These are phyloP conservation scores for Aegilops longissima DNA, from an alignment of 176 grass and related monocot species.

Conservation along the genomic window DNA sequence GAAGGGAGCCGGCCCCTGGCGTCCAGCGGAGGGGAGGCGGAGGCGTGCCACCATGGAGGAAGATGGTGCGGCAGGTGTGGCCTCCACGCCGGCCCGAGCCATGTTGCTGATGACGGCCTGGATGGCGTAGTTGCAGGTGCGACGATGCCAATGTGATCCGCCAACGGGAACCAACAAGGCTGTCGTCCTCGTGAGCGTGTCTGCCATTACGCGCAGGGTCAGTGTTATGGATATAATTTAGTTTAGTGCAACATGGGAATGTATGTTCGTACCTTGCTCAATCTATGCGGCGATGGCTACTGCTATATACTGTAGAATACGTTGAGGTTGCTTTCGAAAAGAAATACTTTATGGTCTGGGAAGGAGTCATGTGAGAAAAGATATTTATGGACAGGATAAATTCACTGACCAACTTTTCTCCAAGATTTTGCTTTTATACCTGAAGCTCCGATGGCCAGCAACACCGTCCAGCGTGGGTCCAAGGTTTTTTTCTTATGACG, in stretches of 20 bases:
- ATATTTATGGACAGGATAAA: background rate
- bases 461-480: background rate
- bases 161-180: constrained; percentile 37
- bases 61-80: constrained; percentile 24
- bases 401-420: background rate
- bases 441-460: background rate
- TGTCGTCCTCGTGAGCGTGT: constrained; percentile 32
- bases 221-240: background rate
- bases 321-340: background rate
- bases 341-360: background rate
- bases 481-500: background rate
- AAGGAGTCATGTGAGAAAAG: background rate
- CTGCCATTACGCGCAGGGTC: constrained; percentile 17
- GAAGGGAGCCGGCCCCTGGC: background rate
- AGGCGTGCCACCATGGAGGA: constrained; percentile 6
- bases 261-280: constrained; percentile 8
- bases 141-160: constrained; percentile 27
- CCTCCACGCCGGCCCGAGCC: constrained; percentile 18
- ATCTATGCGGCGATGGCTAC: constrained; percentile 1
- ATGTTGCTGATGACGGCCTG: background rate
- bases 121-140: constrained; percentile 20
- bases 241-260: constrained; percentile 24
- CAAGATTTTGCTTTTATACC: too few relatives aligned
- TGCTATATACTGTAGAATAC: background rate
- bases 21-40: background rate